phyloP scores from a whole-genome alignment of 306 rosid genomes.

The Senna siamea region DNA sequence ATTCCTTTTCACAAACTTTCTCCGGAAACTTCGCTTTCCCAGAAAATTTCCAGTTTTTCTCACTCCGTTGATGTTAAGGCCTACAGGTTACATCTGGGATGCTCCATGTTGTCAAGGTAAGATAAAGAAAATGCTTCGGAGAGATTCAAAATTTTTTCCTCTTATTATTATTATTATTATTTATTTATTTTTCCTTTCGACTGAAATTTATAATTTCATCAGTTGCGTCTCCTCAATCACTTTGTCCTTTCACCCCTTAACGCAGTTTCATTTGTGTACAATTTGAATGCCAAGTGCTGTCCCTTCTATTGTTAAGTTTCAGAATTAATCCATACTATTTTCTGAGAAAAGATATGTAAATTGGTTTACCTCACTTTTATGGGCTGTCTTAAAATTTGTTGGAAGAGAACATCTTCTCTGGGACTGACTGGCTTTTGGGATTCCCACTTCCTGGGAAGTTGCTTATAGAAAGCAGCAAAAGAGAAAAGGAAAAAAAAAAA shows the following conservation, averaged over 20 bases:
- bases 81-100: conserved; percentile 39
- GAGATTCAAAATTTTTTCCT: not conserved
- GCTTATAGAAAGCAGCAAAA: conserved; percentile 37
- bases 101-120: conserved; percentile 51
- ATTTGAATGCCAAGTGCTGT: not conserved
- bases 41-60: not conserved
- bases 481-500: conserved; percentile 29
- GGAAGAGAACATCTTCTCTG: conserved; percentile 31
- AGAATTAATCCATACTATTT: not conserved
- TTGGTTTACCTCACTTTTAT: conserved; percentile 7
- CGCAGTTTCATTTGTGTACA: not conserved
- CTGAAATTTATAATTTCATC: not conserved
- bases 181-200: not conserved
- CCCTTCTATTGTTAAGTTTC: not conserved
- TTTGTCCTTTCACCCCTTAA: too few species aligned
- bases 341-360: not conserved
- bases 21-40: conserved; percentile 24
- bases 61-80: conserved; percentile 14
- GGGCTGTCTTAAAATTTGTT: conserved; percentile 9
- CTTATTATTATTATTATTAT: too few species aligned
- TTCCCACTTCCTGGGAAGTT: conserved; percentile 40
- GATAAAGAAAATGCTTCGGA: not conserved
- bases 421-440: conserved; percentile 47
- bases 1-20: conserved; percentile 36
- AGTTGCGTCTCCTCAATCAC: conserved; percentile 5